These are phyloP conservation scores for Eimeria necatrix DNA, from an alignment of 169 alveolate species.

Conservation along the genomic window DNA sequence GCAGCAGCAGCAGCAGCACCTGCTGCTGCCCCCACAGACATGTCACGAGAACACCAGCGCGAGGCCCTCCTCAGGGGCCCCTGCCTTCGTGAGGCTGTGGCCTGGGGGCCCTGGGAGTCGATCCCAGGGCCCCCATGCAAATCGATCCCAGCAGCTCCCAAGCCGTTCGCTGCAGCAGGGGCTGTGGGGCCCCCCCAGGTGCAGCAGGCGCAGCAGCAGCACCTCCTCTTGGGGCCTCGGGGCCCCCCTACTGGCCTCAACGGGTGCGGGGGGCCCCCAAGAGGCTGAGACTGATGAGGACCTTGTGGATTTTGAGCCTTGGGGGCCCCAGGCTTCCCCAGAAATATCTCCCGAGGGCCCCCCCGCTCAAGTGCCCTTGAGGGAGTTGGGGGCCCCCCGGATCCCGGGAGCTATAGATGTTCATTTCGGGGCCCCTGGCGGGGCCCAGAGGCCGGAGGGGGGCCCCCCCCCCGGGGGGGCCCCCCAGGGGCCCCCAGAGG, in stretches of 20 bases:
- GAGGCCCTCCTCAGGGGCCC: not conserved
- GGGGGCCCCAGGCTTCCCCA: constrained; percentile 49
- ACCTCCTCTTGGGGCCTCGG: not conserved
- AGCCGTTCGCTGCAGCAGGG: not conserved
- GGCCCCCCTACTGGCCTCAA: not conserved
- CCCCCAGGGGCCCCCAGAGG: not conserved
- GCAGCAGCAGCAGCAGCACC: constrained; percentile 43
- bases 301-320: constrained; percentile 16
- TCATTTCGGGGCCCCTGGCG: not conserved
- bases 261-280: not conserved
- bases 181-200: not conserved
- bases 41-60: not conserved
- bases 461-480: not conserved
- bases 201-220: constrained; percentile 6
- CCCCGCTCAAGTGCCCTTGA: not conserved
- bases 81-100: not conserved
- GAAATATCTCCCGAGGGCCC: not conserved
- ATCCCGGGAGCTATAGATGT: constrained; percentile 6
- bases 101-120: constrained; percentile 18
- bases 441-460: not conserved
- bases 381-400: not conserved
- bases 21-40: not conserved
- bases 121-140: not conserved
- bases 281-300: not conserved
- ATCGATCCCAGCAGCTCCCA: not conserved